Conservation (phyloP, 1,284 basidiomycete genomes). For the Puccinia hordei region DNA sequence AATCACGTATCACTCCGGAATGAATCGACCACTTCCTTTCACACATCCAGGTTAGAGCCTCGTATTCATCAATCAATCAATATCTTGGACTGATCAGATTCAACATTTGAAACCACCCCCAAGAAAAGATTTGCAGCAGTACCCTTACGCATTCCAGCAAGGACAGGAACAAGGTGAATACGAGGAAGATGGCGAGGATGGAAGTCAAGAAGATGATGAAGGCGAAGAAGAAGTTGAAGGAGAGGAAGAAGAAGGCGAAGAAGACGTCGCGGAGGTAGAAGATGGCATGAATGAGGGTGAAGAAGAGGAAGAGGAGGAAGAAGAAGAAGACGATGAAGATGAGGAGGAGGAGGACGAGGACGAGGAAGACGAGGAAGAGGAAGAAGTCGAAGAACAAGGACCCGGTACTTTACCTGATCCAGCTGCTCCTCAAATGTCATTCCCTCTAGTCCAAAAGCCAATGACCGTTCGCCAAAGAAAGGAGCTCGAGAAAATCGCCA, state of each 20-base stretch:
- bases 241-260: constrained; percentile 56
- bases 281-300: constrained; percentile 29
- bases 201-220: constrained; percentile 58
- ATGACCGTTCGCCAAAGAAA: constrained; percentile 29
- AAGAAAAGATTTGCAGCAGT: constrained; percentile 4
- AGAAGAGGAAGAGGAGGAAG: constrained; percentile 29
- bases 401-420: constrained; percentile 6
- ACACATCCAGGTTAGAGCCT: no score
- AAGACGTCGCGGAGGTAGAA: constrained; percentile 46
- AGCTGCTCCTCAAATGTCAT: constrained; percentile 1
- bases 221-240: constrained; percentile 59
- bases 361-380: constrained; percentile 16
- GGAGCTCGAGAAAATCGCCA: constrained; percentile 49
- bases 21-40: no score
- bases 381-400: neutral
- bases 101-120: neutral
- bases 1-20: no score
- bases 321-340: constrained; percentile 14
- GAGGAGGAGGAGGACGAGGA: constrained; percentile 34
- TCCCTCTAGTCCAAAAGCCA: constrained; percentile 7
- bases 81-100: neutral
- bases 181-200: constrained; percentile 61
- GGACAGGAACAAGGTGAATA: constrained; percentile 62
- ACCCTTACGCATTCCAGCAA: constrained; percentile 2
- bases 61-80: no score